phyloP scores from a whole-genome alignment of 495 filamentous ascomycete species.

The Pyronema domesticum region DNA sequence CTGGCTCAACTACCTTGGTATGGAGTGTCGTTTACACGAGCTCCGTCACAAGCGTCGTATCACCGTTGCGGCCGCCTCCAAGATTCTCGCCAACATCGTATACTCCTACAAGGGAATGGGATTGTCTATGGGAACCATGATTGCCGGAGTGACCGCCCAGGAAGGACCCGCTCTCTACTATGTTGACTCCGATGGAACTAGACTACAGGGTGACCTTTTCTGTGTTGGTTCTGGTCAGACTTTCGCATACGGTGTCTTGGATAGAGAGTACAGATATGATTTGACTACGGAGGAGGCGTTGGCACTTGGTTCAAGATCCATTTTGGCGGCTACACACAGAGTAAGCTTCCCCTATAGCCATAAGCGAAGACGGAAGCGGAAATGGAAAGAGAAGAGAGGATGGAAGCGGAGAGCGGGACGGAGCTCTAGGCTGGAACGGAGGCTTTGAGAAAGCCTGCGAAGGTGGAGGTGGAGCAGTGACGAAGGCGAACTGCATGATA shows the following conservation, averaged over 20 bases:
- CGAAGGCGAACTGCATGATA: no score
- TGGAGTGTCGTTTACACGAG: constrained; percentile 97
- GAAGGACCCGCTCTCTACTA: constrained; percentile 98
- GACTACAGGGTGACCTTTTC: constrained; percentile 84
- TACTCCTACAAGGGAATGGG: constrained; percentile 98
- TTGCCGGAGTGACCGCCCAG: constrained; percentile 86
- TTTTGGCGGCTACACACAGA: constrained; percentile 90
- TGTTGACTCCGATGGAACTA: constrained; percentile 93
- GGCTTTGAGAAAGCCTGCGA: not conserved
- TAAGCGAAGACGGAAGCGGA: not conserved
- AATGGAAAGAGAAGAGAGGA: not conserved
- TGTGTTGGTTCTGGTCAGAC: constrained; percentile 97
- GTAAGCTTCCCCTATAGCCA: constrained; percentile 4
- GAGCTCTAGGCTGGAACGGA: not conserved
- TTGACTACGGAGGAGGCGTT: constrained; percentile 70
- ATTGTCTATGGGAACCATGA: constrained; percentile 97
- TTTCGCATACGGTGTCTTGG: constrained; percentile 93
- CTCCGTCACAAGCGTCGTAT: constrained; percentile 98
- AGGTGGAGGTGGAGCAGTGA: not conserved
- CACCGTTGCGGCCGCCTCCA: constrained; percentile 87
- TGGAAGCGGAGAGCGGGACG: no score
- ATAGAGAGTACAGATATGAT: constrained; percentile 86
- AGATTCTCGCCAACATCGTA: constrained; percentile 95
- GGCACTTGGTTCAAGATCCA: constrained; percentile 73
- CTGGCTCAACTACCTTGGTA: constrained; percentile 95